Evolutionary conservation across 805 yeast species (phyloP), one percentile per base, ranked within the genome.

Genomic region (Nakazawaea siamensis): DNA sequence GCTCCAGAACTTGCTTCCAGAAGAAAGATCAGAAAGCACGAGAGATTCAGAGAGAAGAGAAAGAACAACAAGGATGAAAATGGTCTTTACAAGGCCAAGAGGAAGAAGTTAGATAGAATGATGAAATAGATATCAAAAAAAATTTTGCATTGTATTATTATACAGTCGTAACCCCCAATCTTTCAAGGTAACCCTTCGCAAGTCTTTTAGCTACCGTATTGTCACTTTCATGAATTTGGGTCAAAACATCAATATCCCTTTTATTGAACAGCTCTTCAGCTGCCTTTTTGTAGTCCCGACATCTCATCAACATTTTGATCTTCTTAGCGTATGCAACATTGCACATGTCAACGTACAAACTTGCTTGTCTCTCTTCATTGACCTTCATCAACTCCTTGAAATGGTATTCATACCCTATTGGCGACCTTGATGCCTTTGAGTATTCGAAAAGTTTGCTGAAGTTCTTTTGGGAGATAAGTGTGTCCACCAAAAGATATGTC

Each of bases 1-100:
- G 82, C 80, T 4, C 97, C 97, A 1, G 95, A 81, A 12, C 58
- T 71, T 27, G 79, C 85, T n/a, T 92, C 95, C 2, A 71, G 69
- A 44, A 73, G 83, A 55, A 84, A 81, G 59, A 50, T 84, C 49
- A 79, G 67, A 57, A 84, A 82, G 54, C 94, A 88, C 59, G 74
- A 68, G 25, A 71, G 79, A 47, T 69, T 73, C 19, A 75, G 88
- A 53, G 92, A 82, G 43, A 83, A 80, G 64, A 71, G 95, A 55
- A 80, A 72, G 51, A 74, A 66, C 33, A 76, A 71, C 34, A 81
- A 73, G 54, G 94, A 84, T 50, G 88, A 73, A 20, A 80, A 73
- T 51, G 94, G 94, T 0, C 75, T 62, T 45, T 83, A 81, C 48
- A 81, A 72, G 44, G 63, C 76, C 11, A 83, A 77, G 54, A 76